Base-by-base conservation (phyloP, 768 basidiomycete species). In the Myochromella boudieri region DNA sequence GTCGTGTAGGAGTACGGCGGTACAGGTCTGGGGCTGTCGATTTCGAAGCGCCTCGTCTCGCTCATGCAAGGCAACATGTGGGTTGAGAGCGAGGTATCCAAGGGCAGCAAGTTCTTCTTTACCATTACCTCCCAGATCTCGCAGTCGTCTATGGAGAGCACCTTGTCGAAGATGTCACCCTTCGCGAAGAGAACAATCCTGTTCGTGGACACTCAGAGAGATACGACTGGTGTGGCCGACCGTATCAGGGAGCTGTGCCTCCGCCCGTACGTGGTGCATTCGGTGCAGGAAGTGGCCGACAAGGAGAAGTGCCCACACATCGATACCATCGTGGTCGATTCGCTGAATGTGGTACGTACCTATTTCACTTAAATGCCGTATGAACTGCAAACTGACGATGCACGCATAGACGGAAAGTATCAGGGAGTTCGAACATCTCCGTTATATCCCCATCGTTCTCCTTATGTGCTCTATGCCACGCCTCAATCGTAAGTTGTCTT, bases 1-100 rank as follows among this genome's bases (percentile, higher is more conserved):
- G 33, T 50, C 48, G 53, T 40, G 9, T 57, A 92, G 87, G 94
- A 97, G 76, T 97, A 97, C 55, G 95, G 95, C 52, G 95, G 95
- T 31, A 97, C 95, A 0, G 95, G 95, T 59, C 76, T 99, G 2
- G 95, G 95, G 10, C 76, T 98, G 36, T 97, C 95, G 8, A 98
- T 99, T 60, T 98, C 95, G 36, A 98, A 97, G 63, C 88, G 95
- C 1, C 84, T 99, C 18, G 95, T 98, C 14, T 86, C 85, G 38
- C 85, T 99, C 57, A 99, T 99, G 97, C 84, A 91, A 57, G 97
- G 97, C 37, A 91, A 95, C 60, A 91, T 99, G 77, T 99, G 97
- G 97, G 97, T 99, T 17, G 91, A 97, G 68, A 89, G 86, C 51
- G 93, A 95, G 64, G 90, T 95, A 49, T 79, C 87, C 37, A 87